Base-by-base conservation (phyloP, 176 grass and related monocot species). In the Aegilops bicornis region DNA sequence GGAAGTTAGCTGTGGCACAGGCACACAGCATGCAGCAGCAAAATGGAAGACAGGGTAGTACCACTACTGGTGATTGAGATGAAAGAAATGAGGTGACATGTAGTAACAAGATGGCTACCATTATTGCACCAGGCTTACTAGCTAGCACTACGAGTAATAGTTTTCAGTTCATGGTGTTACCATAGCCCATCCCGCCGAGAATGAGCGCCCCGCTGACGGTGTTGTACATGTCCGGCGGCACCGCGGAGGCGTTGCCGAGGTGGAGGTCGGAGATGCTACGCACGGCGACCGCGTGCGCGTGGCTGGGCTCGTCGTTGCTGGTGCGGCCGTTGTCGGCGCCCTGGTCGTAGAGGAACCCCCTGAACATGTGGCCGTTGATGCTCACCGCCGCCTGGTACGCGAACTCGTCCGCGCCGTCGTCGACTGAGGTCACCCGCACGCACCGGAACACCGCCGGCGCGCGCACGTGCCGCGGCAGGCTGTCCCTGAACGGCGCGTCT, bases 381-480 rank as follows among this genome's bases (percentile, higher is more conserved):
- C 81, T 92, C 59, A 99, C 94, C 58, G 85, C 82, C 16, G 94
- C 94, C 79, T 96, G 97, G 90, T 99, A 99, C 40, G 97, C 97
- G n/a, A 91, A 92, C 90, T 99, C 89, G 60, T 82, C 90, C 69
- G 79, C 72, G 42, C 90, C 77, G 56, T 90, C 92, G 14, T 99
- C 94, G 4, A 99, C 76, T 62, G 97, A 91, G 56, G 92, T 92
- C 77, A 99, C 90, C 9, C 92, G 90, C 12, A 99, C 97, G 84
- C 97, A 99, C 77, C 89, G 91, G 90, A 99, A 99, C 80, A 94
- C 80, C n/a, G 92, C 97, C 64, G 94, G 97, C 61, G 90, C 90
- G 10, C 92, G 94, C 71, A 99, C 92, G 3, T 99, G 94, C 76
- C 90, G 83, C 60, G 97, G 97, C 30, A 99, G 81, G 86, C 67